Percentiles rank a stretch among this genome's conserved stretches.
These are phyloP conservation scores for Scedosporium boydii DNA, from an alignment of 2,329 filamentous ascomycete species.

Conservation along the genomic window DNA sequence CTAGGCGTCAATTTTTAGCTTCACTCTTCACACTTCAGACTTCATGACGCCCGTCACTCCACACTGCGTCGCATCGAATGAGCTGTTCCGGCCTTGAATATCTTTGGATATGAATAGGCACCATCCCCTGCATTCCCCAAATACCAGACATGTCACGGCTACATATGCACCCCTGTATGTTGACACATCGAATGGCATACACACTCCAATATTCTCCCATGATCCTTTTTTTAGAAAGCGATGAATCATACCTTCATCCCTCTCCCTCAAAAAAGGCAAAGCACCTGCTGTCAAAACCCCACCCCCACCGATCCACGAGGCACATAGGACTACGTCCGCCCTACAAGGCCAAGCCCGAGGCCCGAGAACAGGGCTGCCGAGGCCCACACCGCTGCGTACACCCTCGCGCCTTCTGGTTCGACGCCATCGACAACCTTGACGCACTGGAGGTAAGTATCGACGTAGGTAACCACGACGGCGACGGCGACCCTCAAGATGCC, in stretches of 20 bases:
- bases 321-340: conserved; percentile 11
- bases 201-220: not conserved
- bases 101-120: too few species aligned
- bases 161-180: not conserved
- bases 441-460: conserved; percentile 55
- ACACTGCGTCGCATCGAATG: not conserved
- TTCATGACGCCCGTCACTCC: not conserved
- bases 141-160: not conserved
- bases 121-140: not conserved
- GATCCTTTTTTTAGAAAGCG: not conserved
- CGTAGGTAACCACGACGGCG: conserved; percentile 45
- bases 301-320: too few species aligned
- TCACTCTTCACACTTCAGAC: not conserved
- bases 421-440: conserved; percentile 60
- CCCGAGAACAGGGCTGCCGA: conserved; percentile 52
- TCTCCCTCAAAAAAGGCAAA: not conserved
- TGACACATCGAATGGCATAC: not conserved
- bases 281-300: not conserved
- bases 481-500: conserved; percentile 55
- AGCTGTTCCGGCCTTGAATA: not conserved
- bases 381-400: conserved; percentile 71
- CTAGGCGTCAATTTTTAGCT: not conserved
- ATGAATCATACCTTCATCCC: not conserved
- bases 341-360: conserved; percentile 39
- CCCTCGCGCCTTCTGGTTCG: conserved; percentile 57